Conservation (phyloP, 208 protist genomes). For the Crithidia fasciculata region DNA sequence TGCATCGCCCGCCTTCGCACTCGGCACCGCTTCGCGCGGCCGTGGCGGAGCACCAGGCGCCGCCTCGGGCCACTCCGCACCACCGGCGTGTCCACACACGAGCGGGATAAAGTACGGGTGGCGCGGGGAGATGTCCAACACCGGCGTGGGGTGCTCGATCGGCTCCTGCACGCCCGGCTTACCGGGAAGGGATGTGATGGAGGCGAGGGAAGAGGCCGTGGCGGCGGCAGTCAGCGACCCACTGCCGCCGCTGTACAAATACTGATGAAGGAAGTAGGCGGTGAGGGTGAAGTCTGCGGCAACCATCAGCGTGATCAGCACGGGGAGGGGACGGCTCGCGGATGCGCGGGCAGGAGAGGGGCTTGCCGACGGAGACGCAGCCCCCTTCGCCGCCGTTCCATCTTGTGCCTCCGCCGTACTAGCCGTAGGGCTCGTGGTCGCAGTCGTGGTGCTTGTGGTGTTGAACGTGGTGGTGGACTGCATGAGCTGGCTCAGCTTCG, state of each 20-base stretch:
- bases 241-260: constrained; percentile 56
- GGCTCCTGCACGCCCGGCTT: constrained; percentile 28
- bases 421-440: no score
- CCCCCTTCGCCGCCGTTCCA: neutral
- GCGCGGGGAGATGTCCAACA: constrained; percentile 60
- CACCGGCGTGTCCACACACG: constrained; percentile 36
- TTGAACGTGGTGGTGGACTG: constrained; percentile 24
- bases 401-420: neutral
- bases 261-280: constrained; percentile 72
- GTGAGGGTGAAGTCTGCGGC: constrained; percentile 68
- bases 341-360: neutral
- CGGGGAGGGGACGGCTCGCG: constrained; percentile 35
- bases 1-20: neutral
- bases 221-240: constrained; percentile 34
- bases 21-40: neutral
- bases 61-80: constrained; percentile 15
- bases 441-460: neutral
- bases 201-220: constrained; percentile 28
- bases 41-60: constrained; percentile 15
- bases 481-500: constrained; percentile 43
- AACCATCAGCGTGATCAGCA: constrained; percentile 62
- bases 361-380: neutral
- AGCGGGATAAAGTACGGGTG: constrained; percentile 71
- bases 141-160: constrained; percentile 32
- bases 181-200: constrained; percentile 18